Base-by-base conservation (phyloP, 306 rosid genomes). In the Parietaria judaica region DNA sequence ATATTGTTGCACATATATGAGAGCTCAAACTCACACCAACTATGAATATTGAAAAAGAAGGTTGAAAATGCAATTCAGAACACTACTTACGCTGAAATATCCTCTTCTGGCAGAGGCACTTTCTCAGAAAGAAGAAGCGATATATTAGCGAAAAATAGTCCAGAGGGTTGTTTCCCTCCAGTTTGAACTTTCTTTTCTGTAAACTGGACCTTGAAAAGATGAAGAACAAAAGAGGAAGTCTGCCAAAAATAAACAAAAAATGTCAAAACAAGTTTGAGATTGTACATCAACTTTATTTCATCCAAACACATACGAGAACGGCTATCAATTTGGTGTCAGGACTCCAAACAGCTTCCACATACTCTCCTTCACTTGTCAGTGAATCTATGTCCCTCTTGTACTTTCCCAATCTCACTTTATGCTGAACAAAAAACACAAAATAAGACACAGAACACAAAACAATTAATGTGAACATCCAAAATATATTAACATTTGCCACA, bases 261-360 rank as follows among this genome's bases (percentile, higher is more conserved):
- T 17, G 6, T 3, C 10, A n/a, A 48, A 13, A 34, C 36, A 34
- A 62, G 54, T 54, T n/a, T 35, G 43, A 56, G 23, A 38, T 55
- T 36, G 35, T 14, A 60, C 52, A 44, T 13, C 48, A 65, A 57
- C 43, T 23, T 23, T 47, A 9, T 49, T 56, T 17, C 45, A 41
- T 8, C 6, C 45, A 14, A 66, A 55, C 9, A 71, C 89, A 83
- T 80, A 92, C 98, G 70, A 88, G 79, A 72, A 92, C 68, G 54
- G 95, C 95, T 3, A 92, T 80, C 70, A 92, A 69, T 77, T 92
- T 88, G 63, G 85, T 68, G 78, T 92, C 98, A 54, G 95, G 95
- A 67, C 98, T 92, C 98, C 96, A 88, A 71, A 81, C 89, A 2
- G 98, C 98, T 86, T 84, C 92, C 84, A 82, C 14, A 77, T 92